Conservation (phyloP, 1,284 basidiomycete genomes). For the Caloboletus firmus region DNA sequence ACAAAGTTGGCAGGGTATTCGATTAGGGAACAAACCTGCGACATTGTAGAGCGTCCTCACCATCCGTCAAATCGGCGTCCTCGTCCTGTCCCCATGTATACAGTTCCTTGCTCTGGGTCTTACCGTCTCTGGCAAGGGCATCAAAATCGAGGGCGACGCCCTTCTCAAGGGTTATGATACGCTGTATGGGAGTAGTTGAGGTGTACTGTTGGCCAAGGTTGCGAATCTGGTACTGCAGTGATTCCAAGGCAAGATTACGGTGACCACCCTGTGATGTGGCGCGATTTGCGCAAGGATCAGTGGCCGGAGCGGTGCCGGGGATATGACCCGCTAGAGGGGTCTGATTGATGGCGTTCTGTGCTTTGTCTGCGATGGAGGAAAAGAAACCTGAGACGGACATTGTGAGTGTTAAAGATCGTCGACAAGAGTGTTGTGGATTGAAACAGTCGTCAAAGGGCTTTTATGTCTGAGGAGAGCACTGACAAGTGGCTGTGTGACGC, state of each 20-base stretch:
- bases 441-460: constrained; percentile 19
- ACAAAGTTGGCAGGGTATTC: background rate
- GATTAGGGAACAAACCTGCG: constrained; percentile 1
- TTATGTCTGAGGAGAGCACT: constrained; percentile 12
- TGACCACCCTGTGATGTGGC: constrained; percentile 43
- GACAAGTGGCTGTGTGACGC: constrained; percentile 24
- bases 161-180: constrained; percentile 74
- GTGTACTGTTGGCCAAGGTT: constrained; percentile 73
- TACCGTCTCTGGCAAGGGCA: constrained; percentile 58
- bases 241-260: constrained; percentile 56
- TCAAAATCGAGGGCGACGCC: constrained; percentile 73
- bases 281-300: constrained; percentile 40
- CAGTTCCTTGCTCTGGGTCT: constrained; percentile 75
- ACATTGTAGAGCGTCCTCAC: constrained; percentile 38
- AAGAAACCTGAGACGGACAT: constrained; percentile 66
- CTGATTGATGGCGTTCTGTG: constrained; percentile 63
- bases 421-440: background rate
- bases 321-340: constrained; percentile 56
- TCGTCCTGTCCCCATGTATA: constrained; percentile 78
- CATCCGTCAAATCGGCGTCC: constrained; percentile 70
- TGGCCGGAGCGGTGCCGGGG: constrained; percentile 40
- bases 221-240: constrained; percentile 68
- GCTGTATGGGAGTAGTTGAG: constrained; percentile 61
- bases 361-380: constrained; percentile 68
- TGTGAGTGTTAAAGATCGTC: constrained; percentile 3